phyloP scores from a whole-genome alignment of 352 stramenopile genomes.

The Halophytophthora batemanensis region DNA sequence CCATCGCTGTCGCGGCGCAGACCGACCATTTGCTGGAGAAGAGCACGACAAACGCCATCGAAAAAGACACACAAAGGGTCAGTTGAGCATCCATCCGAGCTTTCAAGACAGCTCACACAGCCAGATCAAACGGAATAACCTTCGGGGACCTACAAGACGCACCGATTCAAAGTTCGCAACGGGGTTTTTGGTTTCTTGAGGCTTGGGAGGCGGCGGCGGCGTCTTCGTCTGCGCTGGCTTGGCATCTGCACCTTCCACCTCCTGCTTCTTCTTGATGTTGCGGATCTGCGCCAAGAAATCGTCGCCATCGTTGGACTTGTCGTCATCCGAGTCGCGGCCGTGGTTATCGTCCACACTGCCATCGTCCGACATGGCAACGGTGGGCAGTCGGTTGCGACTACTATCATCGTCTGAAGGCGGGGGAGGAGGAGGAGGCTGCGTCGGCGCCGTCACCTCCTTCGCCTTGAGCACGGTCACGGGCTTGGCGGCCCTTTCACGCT shows the following conservation, averaged over 20 bases:
- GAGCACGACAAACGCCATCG: slow-evolving; percentile 1
- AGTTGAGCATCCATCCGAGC: not conserved
- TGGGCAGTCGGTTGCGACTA: slow-evolving; percentile 53
- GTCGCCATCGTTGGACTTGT: slow-evolving; percentile 75
- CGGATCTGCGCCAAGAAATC: slow-evolving; percentile 79
- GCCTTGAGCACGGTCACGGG: slow-evolving; percentile 74
- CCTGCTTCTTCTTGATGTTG: slow-evolving; percentile 83
- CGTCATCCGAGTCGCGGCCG: slow-evolving; percentile 36
- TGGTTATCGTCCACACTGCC: slow-evolving; percentile 45
- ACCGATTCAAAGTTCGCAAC: slow-evolving; percentile 67
- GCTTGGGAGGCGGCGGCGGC: slow-evolving; percentile 32
- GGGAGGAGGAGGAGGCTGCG: slow-evolving; percentile 37
- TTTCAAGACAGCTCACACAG: not conserved
- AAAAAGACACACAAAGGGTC: not conserved
- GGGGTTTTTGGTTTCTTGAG: slow-evolving; percentile 50
- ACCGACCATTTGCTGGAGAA: slow-evolving; percentile 77
- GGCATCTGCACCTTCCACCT: slow-evolving; percentile 24
- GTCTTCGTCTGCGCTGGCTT: slow-evolving; percentile 24
- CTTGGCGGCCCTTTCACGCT: slow-evolving; percentile 67
- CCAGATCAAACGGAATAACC: not conserved
- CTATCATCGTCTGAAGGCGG: slow-evolving; percentile 40
- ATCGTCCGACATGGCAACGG: slow-evolving; percentile 81
- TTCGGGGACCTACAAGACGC: slow-evolving; percentile 1
- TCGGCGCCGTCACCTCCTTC: slow-evolving; percentile 64
- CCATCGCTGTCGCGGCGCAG: slow-evolving; percentile 59